Evolutionary conservation across 768 basidiomycete species (phyloP).

Genomic region (Lentinula guzmanii): DNA sequence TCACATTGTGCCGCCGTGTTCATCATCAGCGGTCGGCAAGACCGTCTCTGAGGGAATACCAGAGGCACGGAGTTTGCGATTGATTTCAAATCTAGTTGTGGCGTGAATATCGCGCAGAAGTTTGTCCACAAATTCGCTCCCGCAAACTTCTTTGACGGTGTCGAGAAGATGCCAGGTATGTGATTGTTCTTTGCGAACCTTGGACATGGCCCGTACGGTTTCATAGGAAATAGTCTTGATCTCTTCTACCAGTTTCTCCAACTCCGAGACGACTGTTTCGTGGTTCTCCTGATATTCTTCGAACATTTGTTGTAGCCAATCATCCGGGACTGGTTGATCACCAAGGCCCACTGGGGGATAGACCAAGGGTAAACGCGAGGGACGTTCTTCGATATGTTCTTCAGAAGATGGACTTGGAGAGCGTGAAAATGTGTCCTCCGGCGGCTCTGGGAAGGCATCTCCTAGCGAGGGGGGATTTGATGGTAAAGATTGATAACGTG

Average conservation of each 20-base stretch:
- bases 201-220: background rate
- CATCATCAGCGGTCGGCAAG: background rate
- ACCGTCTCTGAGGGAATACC: background rate
- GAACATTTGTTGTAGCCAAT: background rate
- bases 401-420: background rate
- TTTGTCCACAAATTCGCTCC: background rate
- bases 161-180: background rate
- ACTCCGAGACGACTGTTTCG: background rate
- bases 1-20: background rate
- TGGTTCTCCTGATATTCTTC: background rate
- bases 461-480: background rate
- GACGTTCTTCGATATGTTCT: background rate
- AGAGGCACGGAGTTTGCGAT: background rate
- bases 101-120: background rate
- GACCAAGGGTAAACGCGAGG: background rate
- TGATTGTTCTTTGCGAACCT: background rate
- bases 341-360: background rate
- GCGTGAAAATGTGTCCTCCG: slow-evolving; percentile 3
- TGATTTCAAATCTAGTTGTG: background rate
- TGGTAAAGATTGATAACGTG: background rate
- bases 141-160: background rate
- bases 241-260: background rate
- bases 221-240: background rate
- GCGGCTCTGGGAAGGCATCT: background rate
- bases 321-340: background rate